Evolutionary conservation across 129 eudicot species (phyloP).

Genomic region (Gnaphalium uliginosum): DNA sequence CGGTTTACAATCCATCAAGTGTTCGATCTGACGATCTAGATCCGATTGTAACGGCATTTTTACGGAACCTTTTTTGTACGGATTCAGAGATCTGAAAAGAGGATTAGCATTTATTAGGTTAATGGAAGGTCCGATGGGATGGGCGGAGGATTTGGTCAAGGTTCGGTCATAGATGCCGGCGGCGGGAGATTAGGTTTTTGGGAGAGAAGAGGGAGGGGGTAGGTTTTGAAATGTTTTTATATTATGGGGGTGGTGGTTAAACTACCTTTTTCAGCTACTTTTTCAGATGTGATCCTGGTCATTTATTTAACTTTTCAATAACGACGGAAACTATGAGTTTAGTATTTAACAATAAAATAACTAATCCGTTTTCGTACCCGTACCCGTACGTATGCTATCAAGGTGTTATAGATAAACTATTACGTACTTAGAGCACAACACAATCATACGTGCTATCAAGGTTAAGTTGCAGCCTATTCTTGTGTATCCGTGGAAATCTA

Average conservation of each 20-base stretch:
- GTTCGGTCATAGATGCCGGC: slow-evolving; percentile 40
- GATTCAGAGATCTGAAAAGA: slow-evolving; percentile 23
- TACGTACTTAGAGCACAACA: no score
- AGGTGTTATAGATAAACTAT: no score
- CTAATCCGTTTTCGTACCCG: no score
- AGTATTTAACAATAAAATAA: no score
- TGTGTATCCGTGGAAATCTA: no score
- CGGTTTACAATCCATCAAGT: slow-evolving; percentile 57
- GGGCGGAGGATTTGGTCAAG: slow-evolving; percentile 31
- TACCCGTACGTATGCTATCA: no score
- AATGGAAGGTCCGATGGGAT: slow-evolving; percentile 13
- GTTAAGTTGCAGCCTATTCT: no score
- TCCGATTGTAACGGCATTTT: slow-evolving; percentile 58
- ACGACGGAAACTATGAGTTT: neutral
- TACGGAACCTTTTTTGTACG: neutral
- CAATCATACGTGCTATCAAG: no score
- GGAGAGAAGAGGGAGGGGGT: slow-evolving; percentile 27
- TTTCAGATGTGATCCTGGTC: slow-evolving; percentile 13
- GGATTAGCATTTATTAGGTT: slow-evolving; percentile 7
- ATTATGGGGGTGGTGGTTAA: slow-evolving; percentile 30
- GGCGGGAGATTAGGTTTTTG: slow-evolving; percentile 30
- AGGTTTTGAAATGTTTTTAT: slow-evolving; percentile 31
- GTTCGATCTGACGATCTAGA: slow-evolving; percentile 63
- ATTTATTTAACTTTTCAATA: slow-evolving; percentile 9
- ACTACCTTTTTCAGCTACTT: neutral